Base-by-base conservation (phyloP, 176 grass and related monocot species). In the Aechmea fasciata region DNA sequence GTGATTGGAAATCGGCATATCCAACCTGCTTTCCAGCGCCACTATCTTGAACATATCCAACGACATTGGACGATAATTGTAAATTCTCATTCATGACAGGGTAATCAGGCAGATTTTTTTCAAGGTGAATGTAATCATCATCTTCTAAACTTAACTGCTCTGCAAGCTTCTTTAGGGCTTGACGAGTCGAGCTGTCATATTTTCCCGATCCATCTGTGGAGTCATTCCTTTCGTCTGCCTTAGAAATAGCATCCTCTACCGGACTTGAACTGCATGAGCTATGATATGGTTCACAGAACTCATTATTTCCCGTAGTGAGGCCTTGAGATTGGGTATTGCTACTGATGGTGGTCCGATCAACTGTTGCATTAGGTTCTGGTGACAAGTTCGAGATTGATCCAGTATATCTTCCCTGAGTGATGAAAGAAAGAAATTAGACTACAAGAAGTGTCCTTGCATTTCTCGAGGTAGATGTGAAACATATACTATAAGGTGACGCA, bases 121-220 rank as follows among this genome's bases (percentile, higher is more conserved):
- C 63, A 79, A 89, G 19, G 57, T 89, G 81, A 71, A 92, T 87
- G 74, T 89, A 90, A 59, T 91, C 91, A 76, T 91, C 88, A 80
- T 87, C 89, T 77, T 84, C 87, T 69, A 99, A 71, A 79, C 90
- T 99, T 82, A 99, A 89, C 72, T 93, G 94, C 69, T 81, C 76
- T 70, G 72, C 82, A 53, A 99, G 71, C 51, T 85, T 88, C 71
- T 67, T 90, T 72, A 99, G 69, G 79, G 86, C 94, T 79, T 85
- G 50, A 77, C 84, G 63, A 66, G 73, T 13, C 13, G 64, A 41
- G 24, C 52, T 10, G 22, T 53, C 49, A 67, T 51, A 26, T 52
- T 47, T 75, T 52, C 80, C 82, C 48, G 77, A 83, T 69, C 68
- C 84, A 76, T 79, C 80, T 62, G 23, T 50, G n/a, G 68, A 51